These are phyloP conservation scores for Lichenothelia convexa DNA, from an alignment of 495 filamentous ascomycete genomes.

Conservation along the genomic window DNA sequence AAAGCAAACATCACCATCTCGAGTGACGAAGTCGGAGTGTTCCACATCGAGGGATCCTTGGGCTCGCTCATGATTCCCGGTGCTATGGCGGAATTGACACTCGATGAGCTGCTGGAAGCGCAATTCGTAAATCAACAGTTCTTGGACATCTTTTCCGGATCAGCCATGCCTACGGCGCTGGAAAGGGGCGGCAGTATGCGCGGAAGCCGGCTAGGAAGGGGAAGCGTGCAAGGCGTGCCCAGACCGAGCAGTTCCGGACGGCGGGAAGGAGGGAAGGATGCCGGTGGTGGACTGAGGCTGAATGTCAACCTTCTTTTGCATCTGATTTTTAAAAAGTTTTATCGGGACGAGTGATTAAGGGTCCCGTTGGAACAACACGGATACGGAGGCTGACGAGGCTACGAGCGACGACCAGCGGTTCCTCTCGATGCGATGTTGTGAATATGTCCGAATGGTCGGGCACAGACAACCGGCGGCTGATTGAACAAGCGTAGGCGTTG, in stretches of 20 bases:
- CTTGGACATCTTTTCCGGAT: slow-evolving; percentile 69
- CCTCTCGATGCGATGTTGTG: no score
- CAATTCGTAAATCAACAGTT: slow-evolving; percentile 94
- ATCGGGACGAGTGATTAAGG: slow-evolving; percentile 61
- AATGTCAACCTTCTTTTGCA: slow-evolving; percentile 95
- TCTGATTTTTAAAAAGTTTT: slow-evolving; percentile 96
- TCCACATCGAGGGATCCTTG: slow-evolving; percentile 76
- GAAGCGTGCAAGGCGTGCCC: no score
- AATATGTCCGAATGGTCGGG: no score
- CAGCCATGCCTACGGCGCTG: no score
- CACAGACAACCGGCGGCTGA: no score
- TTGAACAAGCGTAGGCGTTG: no score
- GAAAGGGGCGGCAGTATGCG: no score
- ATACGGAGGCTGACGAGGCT: no score
- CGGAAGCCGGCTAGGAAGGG: no score
- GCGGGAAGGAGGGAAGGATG: slow-evolving; percentile 13
- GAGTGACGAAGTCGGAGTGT: slow-evolving; percentile 87
- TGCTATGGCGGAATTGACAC: slow-evolving; percentile 69
- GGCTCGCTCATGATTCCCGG: slow-evolving; percentile 94
- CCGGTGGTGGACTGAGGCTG: slow-evolving; percentile 46
- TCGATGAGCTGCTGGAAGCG: slow-evolving; percentile 88
- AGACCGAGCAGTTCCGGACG: no score
- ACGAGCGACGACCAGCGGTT: no score
- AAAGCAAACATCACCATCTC: slow-evolving; percentile 85
- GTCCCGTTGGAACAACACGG: no score